Evolutionary conservation across 139 green algal genomes (phyloP), one percentile per base, ranked within the genome.

Genomic region (Yamagishiella unicocca): DNA sequence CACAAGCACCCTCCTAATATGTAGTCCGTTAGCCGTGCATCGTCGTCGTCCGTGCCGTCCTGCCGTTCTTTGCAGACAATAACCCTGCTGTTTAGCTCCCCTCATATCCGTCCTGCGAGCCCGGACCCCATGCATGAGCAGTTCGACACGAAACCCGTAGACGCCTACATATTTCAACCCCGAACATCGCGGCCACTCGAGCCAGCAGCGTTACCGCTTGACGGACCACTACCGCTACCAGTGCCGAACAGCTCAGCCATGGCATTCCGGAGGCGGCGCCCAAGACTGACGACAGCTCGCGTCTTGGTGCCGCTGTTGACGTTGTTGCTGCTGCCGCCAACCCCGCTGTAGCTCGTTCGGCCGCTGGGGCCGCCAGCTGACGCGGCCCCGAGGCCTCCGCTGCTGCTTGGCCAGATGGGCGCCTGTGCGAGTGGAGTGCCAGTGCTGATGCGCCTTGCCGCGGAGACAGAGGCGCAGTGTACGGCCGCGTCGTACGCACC

Each of bases 401-500:
- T 10, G 24, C 54, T 29, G 76, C 0, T 55, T 4, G 38, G 61
- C 80, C 80, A 86, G 4, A 86, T 66, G 43, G 80, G 80, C 43
- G 43, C 80, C 33, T 77, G 80, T 17, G 80, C 64, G 19, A 81
- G 75, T 7, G 45, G 67, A 7, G 35, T 66, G n/a, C 64, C 80
- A 9, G 43, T 53, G 64, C 62, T 86, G 64, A 86, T 77, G 75
- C 96, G 94, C 14, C 96, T 93, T 4, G 96, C 96, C 38, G 96
- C 96, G 14, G 94, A 97, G 6, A 98, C 92, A 1, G 93, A 96
- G 14, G 96, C 96, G 76, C 96, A 98, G 92, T 98, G 95, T 62
- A 98, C 96, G 4, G 96, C 96, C 17, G 96, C 96, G 76, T 98
- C 96, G 86, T 98, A 98, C 0, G 96, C 95, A 17, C 96, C 96